These are phyloP conservation scores for Debaryomyces tyrocola DNA, from an alignment of 805 yeast species.

Conservation along the genomic window DNA sequence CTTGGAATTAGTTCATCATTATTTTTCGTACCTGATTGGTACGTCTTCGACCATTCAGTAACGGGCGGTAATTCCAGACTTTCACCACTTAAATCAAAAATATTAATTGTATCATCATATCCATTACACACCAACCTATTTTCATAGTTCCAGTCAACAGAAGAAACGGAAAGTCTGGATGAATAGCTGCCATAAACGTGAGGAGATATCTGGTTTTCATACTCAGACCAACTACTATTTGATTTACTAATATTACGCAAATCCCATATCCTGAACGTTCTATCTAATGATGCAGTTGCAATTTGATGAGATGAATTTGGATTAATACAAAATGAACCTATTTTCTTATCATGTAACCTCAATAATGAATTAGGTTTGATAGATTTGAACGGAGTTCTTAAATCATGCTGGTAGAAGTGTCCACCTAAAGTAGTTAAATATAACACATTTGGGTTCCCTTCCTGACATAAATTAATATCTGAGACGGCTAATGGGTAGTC, in stretches of 20 bases:
- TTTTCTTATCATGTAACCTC: conserved; percentile 83
- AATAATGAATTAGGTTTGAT: conserved; percentile 31
- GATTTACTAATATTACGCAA: conserved; percentile 53
- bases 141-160: conserved; percentile 76
- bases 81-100: conserved; percentile 57
- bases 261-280: conserved; percentile 87
- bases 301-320: conserved; percentile 65
- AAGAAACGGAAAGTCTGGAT: conserved; percentile 79
- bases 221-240: conserved; percentile 54
- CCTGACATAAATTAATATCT: conserved; percentile 59
- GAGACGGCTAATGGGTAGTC: conserved; percentile 59
- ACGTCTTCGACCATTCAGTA: conserved; percentile 21
- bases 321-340: conserved; percentile 83
- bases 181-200: conserved; percentile 59
- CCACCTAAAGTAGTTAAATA: conserved; percentile 82
- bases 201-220: conserved; percentile 48
- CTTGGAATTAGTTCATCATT: conserved; percentile 22
- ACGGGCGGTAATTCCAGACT: conserved; percentile 17
- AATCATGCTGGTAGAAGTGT: conserved; percentile 71
- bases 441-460: conserved; percentile 49
- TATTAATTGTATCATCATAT: conserved; percentile 78
- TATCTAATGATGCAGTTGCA: conserved; percentile 86
- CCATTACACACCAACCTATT: conserved; percentile 86
- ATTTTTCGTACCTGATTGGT: conserved; percentile 12
- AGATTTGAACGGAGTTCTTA: conserved; percentile 47